Evolutionary conservation across 139 green algal genomes (phyloP), one percentile per base, ranked within the genome.

Genomic region (Picochlorum costavermella): DNA sequence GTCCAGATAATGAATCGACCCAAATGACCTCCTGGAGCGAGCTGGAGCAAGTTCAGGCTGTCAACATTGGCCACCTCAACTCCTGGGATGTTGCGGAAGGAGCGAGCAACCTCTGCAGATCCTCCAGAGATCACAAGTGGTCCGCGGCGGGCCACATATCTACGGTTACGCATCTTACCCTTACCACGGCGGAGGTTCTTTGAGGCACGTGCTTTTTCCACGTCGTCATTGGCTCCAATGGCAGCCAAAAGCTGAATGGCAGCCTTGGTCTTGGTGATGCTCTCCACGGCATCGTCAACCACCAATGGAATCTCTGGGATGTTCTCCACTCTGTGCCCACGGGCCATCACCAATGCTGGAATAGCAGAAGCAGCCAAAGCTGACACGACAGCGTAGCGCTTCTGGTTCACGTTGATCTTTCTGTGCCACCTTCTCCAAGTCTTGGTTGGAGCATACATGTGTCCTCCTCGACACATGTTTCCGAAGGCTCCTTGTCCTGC

Each of bases 391-490:
- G 94, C 93, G 33, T 65, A 75, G 60, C 94, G 86, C 88, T 97
- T 97, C 81, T 95, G 86, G 80, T 93, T 96, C 59, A 98, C 67
- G 85, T 96, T 97, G 68, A 98, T 76, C 85, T 97, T 97, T 30
- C 94, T 73, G 87, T 99, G 94, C 94, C 94, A 99, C 50, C 87
- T 77, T 63, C 94, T 76, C 94, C 94, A 99, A 51, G 68, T 79
- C 86, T 98, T 96, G 75, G 86, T 98, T 61, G 94, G 94, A 9
- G 91, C 84, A 67, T 97, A 99, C 94, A 99, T 98, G 71, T 87
- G 86, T 31, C 94, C 94, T 60, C 94, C 94, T 45, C 94, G 88
- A 83, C 91, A 96, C 94, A 99, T 99, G 89, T 99, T 99, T 61
- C 94, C 94, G 71, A 98, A 99, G 50, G 94, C 94, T 78, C 84